Evolutionary conservation across 2,329 filamentous ascomycete genomes (phyloP).

Genomic region (Paraphaeosphaeria minitans): DNA sequence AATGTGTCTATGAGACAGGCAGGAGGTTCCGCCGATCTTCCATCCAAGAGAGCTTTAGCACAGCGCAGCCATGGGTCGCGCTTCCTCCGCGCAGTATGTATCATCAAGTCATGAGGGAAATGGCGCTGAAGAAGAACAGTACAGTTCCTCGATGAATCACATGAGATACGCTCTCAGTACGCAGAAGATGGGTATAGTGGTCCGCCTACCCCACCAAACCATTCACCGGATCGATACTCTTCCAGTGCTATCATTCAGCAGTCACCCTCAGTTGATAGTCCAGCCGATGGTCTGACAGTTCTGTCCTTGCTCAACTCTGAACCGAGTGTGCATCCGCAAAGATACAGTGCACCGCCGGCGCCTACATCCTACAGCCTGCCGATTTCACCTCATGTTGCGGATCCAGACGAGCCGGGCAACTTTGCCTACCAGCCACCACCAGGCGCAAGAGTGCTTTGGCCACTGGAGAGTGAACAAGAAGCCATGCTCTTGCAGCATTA

Average conservation of each 20-base stretch:
- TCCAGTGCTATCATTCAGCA: conserved; percentile 19
- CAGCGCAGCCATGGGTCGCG: conserved; percentile 42
- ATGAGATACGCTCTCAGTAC: conserved; percentile 40
- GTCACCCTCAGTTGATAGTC: conserved; percentile 27
- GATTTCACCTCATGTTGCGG: conserved; percentile 11
- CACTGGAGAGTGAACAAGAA: conserved; percentile 43
- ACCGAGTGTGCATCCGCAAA: conserved; percentile 30
- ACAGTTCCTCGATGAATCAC: conserved; percentile 45
- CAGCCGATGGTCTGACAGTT: conserved; percentile 40
- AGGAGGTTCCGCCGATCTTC: conserved; percentile 44
- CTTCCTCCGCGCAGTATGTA: conserved; percentile 40
- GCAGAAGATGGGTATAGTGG: conserved; percentile 21
- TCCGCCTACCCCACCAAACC: conserved; percentile 16
- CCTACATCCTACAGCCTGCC: conserved; percentile 24
- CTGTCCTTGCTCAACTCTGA: conserved; percentile 42
- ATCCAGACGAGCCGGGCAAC: conserved; percentile 20
- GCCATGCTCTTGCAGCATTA: conserved; percentile 46
- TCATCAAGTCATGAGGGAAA: background rate
- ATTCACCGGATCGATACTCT: conserved; percentile 21
- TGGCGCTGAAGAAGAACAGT: conserved; percentile 31
- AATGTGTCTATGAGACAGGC: conserved; percentile 43
- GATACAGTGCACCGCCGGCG: conserved; percentile 16
- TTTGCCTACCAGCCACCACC: conserved; percentile 40
- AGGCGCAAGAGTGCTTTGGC: conserved; percentile 40
- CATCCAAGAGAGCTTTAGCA: conserved; percentile 38